Evolutionary conservation across 768 basidiomycete species (phyloP), one percentile per base, ranked within the genome.

Genomic region (Candolleomyces eurysporus): DNA sequence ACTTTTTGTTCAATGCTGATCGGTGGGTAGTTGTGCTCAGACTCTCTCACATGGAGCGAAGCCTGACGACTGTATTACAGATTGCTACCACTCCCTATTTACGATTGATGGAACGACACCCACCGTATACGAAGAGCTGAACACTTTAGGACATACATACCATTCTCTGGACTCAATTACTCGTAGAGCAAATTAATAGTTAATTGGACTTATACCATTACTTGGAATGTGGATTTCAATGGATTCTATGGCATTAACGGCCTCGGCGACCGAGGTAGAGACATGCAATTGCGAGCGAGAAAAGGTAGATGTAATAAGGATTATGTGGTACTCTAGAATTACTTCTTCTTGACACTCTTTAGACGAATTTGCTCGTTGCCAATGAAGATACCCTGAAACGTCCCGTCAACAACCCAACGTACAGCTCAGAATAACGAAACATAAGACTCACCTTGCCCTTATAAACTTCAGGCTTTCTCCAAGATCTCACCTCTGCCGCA

Each of bases 301-400:
- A 32, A 36, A 13, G 17, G 16, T 39, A 48, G 50, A 2, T 2
- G 26, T 26, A 26, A 32, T n/a, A 53, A 57, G 17, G 30, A 53
- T 45, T 48, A 32, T 30, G 3, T 16, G 36, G 53, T 55, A 36
- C 13, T 55, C 32, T 55, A 55, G 32, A 40, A n/a, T 83, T 92
- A 97, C 80, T 97, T 97, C 85, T 96, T 98, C 82, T 94, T 96
- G 61, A 95, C 88, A 64, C 87, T 86, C 78, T 92, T 97, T 63
- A 97, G 89, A 70, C 90, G 85, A 68, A 98, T 90, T 57, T 88
- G 90, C 75, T 99, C 96, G 68, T 87, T 83, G n/a, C 92, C 95
- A 57, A 98, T 85, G 67, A 98, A 96, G 62, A 98, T 88, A 64
- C 96, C 96, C 92, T 98, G n/a, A 43, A 43, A 53, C 36, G 42